Percentiles rank a stretch among this genome's conserved stretches.
Conservation (phyloP, 495 filamentous ascomycete species). For the Penicillium cataractarum region DNA sequence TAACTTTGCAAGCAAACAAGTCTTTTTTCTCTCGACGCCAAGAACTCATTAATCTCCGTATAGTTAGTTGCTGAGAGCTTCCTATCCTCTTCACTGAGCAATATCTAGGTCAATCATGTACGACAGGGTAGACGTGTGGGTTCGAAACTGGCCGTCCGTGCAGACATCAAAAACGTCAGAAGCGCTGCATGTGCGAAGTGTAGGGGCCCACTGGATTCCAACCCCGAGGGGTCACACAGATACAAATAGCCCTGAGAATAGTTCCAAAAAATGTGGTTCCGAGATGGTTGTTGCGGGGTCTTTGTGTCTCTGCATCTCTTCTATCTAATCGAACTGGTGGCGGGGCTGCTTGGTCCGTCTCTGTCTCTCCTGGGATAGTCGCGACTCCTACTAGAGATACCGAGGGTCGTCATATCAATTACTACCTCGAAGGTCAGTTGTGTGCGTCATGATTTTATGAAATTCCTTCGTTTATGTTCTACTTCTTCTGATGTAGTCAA, state of each 20-base stretch:
- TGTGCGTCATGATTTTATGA: too few species aligned
- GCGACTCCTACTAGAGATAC: too few species aligned
- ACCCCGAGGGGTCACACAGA: background rate
- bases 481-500: too few species aligned
- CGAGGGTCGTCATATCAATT: too few species aligned
- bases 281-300: too few species aligned
- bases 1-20: background rate
- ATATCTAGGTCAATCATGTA: constrained; percentile 18
- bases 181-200: constrained; percentile 17
- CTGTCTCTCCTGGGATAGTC: background rate
- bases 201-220: constrained; percentile 19
- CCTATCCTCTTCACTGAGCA: background rate
- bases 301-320: background rate
- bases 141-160: constrained; percentile 19
- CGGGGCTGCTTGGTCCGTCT: background rate
- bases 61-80: too few species aligned
- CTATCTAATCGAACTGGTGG: background rate
- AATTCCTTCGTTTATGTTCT: too few species aligned
- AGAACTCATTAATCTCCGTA: background rate
- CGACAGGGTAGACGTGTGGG: constrained; percentile 1
- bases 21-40: background rate
- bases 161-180: constrained; percentile 21
- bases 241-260: constrained; percentile 6
- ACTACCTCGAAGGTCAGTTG: too few species aligned
- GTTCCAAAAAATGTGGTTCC: background rate